A percentile compares a stretch with the other conserved stretches of the same genome.
Conservation (phyloP, 2,329 filamentous ascomycete species). For the Cladosporium austrohemisphaericum region DNA sequence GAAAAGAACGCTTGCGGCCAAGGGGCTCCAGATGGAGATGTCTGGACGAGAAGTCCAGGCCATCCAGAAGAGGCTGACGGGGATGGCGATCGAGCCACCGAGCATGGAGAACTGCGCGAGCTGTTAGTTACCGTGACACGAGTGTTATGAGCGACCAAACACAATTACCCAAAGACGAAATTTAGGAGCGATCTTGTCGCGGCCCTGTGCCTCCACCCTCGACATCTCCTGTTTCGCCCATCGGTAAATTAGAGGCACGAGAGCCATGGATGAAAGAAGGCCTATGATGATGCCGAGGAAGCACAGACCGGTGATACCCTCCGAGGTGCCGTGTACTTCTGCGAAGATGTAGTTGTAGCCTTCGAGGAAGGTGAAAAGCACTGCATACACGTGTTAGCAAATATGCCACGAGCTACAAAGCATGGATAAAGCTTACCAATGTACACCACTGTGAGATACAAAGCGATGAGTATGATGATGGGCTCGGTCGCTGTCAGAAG, state of each 20-base stretch:
- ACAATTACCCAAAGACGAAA: conserved; percentile 47
- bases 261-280: conserved; percentile 44
- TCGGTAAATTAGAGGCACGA: conserved; percentile 38
- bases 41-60: conserved; percentile 48
- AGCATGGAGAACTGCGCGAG: conserved; percentile 42
- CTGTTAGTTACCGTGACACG: neutral
- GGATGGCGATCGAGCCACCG: conserved; percentile 44
- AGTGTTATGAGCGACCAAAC: neutral
- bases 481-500: conserved; percentile 37
- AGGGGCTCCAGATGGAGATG: conserved; percentile 51
- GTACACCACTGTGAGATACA: conserved; percentile 52
- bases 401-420: conserved; percentile 49
- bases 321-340: conserved; percentile 38
- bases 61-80: conserved; percentile 56
- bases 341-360: conserved; percentile 51
- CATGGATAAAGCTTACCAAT: conserved; percentile 45
- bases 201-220: conserved; percentile 38
- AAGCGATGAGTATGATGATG: conserved; percentile 44
- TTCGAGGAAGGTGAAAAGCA: conserved; percentile 53
- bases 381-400: conserved; percentile 55
- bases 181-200: conserved; percentile 46
- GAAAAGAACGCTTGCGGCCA: conserved; percentile 51
- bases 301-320: conserved; percentile 41
- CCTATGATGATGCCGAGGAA: conserved; percentile 30
- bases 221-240: conserved; percentile 43